Percentiles rank a stretch among this genome's conserved stretches.
Evolutionary conservation across 2,329 filamentous ascomycete genomes (phyloP).

Genomic region (Paraphaeosphaeria sporulosa): DNA sequence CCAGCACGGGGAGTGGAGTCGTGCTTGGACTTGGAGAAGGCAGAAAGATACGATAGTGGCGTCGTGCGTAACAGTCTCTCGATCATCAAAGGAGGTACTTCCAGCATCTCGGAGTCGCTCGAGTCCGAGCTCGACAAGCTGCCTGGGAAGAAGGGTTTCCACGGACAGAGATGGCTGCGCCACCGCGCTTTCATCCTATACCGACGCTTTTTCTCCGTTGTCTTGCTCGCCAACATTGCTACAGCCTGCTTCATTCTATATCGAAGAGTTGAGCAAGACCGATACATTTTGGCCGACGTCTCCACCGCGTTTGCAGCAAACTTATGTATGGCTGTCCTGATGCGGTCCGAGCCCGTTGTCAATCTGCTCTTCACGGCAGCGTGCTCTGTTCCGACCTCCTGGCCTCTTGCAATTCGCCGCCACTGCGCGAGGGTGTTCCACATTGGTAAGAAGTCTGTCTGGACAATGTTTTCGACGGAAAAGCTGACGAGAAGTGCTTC

Average conservation of each 20-base stretch:
- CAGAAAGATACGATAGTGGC: slow-evolving; percentile 7
- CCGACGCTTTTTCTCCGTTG: slow-evolving; percentile 39
- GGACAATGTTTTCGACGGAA: neutral
- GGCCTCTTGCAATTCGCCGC: slow-evolving; percentile 42
- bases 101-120: slow-evolving; percentile 25
- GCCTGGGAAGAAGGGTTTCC: slow-evolving; percentile 35
- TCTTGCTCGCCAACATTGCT: slow-evolving; percentile 37
- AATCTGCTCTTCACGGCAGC: slow-evolving; percentile 46
- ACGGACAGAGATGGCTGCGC: slow-evolving; percentile 41
- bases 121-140: slow-evolving; percentile 21
- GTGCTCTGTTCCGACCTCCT: slow-evolving; percentile 42
- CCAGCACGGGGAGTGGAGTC: neutral
- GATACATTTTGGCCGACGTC: slow-evolving; percentile 35
- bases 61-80: slow-evolving; percentile 22
- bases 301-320: slow-evolving; percentile 51
- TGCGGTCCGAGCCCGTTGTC: slow-evolving; percentile 48
- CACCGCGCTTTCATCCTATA: slow-evolving; percentile 44
- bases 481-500: neutral
- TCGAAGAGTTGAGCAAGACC: slow-evolving; percentile 25
- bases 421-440: slow-evolving; percentile 46
- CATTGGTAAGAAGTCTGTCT: slow-evolving; percentile 31
- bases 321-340: slow-evolving; percentile 41
- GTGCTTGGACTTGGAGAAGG: slow-evolving; percentile 18
- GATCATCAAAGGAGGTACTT: slow-evolving; percentile 20
- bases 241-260: slow-evolving; percentile 38